Evolutionary conservation across 2,329 filamentous ascomycete genomes (phyloP).

Genomic region (Pseudocercospora musae): DNA sequence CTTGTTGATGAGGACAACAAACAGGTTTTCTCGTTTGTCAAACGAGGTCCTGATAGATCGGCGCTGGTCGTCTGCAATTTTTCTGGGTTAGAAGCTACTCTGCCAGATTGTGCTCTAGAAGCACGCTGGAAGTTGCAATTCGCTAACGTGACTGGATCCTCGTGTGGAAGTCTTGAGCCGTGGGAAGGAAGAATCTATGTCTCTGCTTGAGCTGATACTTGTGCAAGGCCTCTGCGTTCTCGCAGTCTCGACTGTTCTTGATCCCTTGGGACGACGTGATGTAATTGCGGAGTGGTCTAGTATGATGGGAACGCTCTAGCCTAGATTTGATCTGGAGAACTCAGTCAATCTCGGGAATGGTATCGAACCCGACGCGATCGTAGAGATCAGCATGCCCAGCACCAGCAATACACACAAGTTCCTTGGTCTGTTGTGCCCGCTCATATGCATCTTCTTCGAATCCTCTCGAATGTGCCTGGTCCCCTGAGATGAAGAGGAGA

Average conservation of each 20-base stretch:
- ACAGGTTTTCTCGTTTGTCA: conserved; percentile 5
- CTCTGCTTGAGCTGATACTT: not conserved
- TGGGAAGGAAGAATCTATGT: not conserved
- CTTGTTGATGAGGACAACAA: conserved; percentile 13
- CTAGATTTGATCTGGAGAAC: not conserved
- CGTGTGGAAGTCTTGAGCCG: conserved; percentile 10
- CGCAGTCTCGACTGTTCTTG: not conserved
- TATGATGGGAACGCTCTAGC: not conserved
- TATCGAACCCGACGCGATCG: not conserved
- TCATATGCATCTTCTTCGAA: not conserved
- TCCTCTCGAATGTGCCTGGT: not conserved
- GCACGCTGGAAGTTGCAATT: not conserved
- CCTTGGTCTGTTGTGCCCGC: not conserved
- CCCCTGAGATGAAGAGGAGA: not conserved
- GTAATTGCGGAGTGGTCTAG: not conserved
- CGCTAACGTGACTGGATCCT: conserved; percentile 32
- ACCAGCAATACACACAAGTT: too few relatives aligned
- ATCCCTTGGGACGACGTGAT: not conserved
- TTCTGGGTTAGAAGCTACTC: not conserved
- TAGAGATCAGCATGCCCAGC: not conserved
- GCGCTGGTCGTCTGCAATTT: not conserved
- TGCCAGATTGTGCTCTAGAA: not conserved
- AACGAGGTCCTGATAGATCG: not conserved
- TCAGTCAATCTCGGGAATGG: not conserved
- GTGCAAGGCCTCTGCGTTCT: not conserved